These are phyloP conservation scores for Conidiobolus incongruus DNA, from an alignment of 371 early-diverging fungal species.

Conservation along the genomic window DNA sequence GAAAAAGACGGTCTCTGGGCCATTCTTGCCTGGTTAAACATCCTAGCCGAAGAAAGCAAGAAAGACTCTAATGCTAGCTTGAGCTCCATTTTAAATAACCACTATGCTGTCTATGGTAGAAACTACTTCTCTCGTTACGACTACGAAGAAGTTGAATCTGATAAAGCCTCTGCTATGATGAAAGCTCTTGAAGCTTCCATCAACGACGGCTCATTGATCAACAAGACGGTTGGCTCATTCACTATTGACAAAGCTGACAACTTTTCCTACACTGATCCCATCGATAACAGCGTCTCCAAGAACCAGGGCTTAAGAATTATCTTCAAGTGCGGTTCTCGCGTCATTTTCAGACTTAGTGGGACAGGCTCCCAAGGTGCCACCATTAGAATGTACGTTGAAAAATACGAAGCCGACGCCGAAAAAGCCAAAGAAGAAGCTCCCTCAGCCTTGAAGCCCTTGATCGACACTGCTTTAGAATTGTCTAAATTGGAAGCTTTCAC, in stretches of 20 bases:
- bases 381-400: conserved; percentile 86
- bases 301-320: conserved; percentile 82
- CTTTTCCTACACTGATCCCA: conserved; percentile 83
- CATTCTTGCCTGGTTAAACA: conserved; percentile 86
- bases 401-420: conserved; percentile 40
- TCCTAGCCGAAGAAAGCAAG: conserved; percentile 55
- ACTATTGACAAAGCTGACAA: conserved; percentile 57
- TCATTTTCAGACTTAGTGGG: conserved; percentile 81
- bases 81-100: conserved; percentile 52
- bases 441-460: conserved; percentile 66
- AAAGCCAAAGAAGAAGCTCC: conserved; percentile 47
- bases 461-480: conserved; percentile 58
- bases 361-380: conserved; percentile 94
- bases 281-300: conserved; percentile 65
- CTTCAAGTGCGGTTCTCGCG: conserved; percentile 73
- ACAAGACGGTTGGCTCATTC: conserved; percentile 28
- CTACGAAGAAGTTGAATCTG: conserved; percentile 84
- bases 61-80: conserved; percentile 23
- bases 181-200: conserved; percentile 26
- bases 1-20: conserved; percentile 99
- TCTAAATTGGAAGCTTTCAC: conserved; percentile 59
- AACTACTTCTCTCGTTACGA: conserved; percentile 95
- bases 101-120: conserved; percentile 72
- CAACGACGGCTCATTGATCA: conserved; percentile 21
- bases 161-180: conserved; percentile 58